Evolutionary conservation across 2,329 filamentous ascomycete genomes (phyloP), one percentile per base, ranked within the genome.

Genomic region (Aspergillus caelatus): DNA sequence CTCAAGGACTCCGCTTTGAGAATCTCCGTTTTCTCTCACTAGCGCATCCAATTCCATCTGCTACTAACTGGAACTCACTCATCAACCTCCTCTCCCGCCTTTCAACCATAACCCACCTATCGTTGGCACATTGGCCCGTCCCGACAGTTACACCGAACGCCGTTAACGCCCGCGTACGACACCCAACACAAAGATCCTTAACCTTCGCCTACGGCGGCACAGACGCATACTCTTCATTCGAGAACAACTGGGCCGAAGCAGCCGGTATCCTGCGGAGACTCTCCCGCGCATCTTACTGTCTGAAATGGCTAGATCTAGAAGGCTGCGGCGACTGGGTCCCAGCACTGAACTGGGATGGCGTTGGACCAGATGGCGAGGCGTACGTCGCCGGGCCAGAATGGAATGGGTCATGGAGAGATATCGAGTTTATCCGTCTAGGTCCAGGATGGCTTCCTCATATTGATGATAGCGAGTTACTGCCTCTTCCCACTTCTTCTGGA

Each of bases 301-400:
- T 89, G 3, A 81, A 83, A 68, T 89, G 86, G 85, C 79, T 89
- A 2, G 87, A 89, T 68, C 75, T 89, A 1, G 85, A 88, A 71
- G 86, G 87, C 10, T 89, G 87, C 68, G 74, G 73, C 3, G 76
- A 79, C 26, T 89, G 87, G 87, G 70, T 84, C 36, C 77, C 79
- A 19, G 85, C 86, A 0, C 71, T 89, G 34, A 80, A 73, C 30
- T 85, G 80, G 79, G 75, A 73, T 12, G 73, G 74, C 7, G 62
- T 62, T 19, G 73, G 71, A 3, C 68, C 73, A 3, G 62, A 74
- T 30, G 75, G 74, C 4, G 65, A 72, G 19, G 62, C 70, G 10
- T 72, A 72, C n/a, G 54, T 65, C 11, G 64, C 73, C 7, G 77
- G 78, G 0, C 78, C 80, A 1, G 80, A 83, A 52, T 83, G 81